Evolutionary conservation across 2,329 filamentous ascomycete species (phyloP), one percentile per base, ranked within the genome.

Genomic region (Colletotrichum karsti): DNA sequence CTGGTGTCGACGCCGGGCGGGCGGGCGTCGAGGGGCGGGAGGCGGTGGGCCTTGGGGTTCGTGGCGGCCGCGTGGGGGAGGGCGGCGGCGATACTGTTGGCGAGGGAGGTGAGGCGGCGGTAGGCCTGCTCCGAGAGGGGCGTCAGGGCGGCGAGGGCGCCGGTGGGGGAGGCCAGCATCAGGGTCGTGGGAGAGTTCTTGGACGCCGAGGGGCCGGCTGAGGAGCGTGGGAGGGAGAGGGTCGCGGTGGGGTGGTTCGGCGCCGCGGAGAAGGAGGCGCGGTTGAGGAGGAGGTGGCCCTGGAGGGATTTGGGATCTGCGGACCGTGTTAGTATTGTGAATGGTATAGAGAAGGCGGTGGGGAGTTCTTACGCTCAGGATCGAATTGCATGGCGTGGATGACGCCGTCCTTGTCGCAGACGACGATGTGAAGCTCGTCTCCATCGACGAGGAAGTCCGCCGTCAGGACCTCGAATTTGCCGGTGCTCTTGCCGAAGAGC

Each of bases 381-480:
- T 98, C 95, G 75, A 96, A 99, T 79, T 98, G 93, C 71, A 98
- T 82, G 51, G 98, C 87, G 77, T 98, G 94, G 42, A 99, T 80
- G 73, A 96, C 94, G 70, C 93, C 93, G 73, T 97, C 92, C 37
- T 92, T 90, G 77, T 98, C 95, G 12, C 92, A 90, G 6, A 93
- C 91, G 42, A 98, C 84, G 71, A 99, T 91, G 75, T 91, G 93
- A 12, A 99, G 83, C 67, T 94, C 91, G 63, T 92, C 90, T 7
- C 93, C 93, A 73, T 95, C 92, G 0, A 96, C 96, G 7, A 99
- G 82, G 74, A 99, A 95, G 67, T 98, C 95, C 2, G 93, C 93
- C 6, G 91, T 88, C 35, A 97, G 80, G 20, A 97, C 89, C 74
- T 96, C 93, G 73, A 98, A 84, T 46, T 88, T 89, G 20, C 92